These are phyloP conservation scores for Termitomyces sp. DNA, from an alignment of 768 basidiomycete species.

Conservation along the genomic window DNA sequence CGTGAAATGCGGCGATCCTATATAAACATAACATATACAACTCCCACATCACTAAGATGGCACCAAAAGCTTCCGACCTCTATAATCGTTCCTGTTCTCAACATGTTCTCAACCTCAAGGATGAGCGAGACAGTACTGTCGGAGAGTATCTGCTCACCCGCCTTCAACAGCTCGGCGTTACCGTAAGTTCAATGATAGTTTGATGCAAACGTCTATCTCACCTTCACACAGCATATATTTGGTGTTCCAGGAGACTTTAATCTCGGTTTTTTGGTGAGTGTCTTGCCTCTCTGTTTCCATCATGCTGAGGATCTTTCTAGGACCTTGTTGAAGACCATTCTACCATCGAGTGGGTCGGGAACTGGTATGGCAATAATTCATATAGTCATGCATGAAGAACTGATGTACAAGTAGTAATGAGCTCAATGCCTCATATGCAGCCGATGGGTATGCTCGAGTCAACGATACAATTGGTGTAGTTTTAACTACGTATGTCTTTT, in stretches of 20 bases:
- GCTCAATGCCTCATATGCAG: constrained; percentile 87
- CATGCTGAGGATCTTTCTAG: constrained; percentile 24
- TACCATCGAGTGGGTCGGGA: constrained; percentile 80
- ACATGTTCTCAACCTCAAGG: not conserved
- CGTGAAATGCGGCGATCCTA: too few relatives aligned
- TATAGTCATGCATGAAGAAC: not conserved
- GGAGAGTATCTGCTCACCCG: constrained; percentile 52
- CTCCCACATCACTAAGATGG: too few relatives aligned
- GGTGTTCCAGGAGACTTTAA: constrained; percentile 74
- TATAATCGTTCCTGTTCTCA: too few relatives aligned
- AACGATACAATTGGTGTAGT: constrained; percentile 73
- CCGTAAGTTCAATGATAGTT: constrained; percentile 24
- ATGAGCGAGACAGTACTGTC: constrained; percentile 17
- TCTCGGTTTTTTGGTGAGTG: too few relatives aligned
- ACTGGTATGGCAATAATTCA: constrained; percentile 42
- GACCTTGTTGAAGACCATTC: constrained; percentile 80
- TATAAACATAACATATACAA: too few relatives aligned
- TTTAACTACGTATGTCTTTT: constrained; percentile 58
- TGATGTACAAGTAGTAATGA: constrained; percentile 50
- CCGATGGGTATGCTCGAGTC: constrained; percentile 89
- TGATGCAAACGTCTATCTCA: not conserved
- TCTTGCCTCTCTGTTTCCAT: not conserved
- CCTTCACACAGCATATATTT: constrained; percentile 55
- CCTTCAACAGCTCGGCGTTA: constrained; percentile 54
- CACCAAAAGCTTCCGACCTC: too few relatives aligned